These are phyloP conservation scores for Cornus suecica DNA, from an alignment of 148 eudicot genomes.

Conservation along the genomic window DNA sequence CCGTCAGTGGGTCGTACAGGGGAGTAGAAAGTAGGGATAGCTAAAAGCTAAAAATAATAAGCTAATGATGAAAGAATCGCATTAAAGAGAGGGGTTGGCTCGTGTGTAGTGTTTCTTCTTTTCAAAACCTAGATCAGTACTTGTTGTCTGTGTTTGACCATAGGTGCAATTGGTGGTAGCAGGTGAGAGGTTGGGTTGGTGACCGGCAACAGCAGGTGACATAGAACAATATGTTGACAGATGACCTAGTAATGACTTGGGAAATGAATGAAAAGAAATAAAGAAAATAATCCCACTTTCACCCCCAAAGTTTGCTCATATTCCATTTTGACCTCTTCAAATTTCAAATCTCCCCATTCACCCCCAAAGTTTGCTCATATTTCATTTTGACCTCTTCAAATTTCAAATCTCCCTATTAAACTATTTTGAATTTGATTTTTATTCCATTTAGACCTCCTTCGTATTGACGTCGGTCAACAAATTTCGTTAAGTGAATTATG, in stretches of 20 bases:
- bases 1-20: conserved; percentile 5
- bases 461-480: too few species aligned
- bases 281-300: background rate
- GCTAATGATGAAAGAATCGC: conserved; percentile 6
- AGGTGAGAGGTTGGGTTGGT: background rate
- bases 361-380: too few species aligned
- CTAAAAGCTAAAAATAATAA: conserved; percentile 4
- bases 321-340: background rate
- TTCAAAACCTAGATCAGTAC: background rate
- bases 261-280: conserved; percentile 2
- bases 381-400: background rate
- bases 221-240: background rate
- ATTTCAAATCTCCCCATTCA: too few species aligned
- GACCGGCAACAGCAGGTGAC: conserved; percentile 1
- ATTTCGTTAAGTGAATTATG: too few species aligned
- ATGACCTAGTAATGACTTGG: conserved; percentile 3
- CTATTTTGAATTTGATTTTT: too few species aligned
- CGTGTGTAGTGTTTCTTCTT: background rate
- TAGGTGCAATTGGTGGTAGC: background rate
- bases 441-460: too few species aligned
- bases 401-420: too few species aligned
- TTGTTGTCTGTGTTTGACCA: conserved; percentile 8
- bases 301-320: background rate
- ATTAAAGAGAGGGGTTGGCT: background rate
- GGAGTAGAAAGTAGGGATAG: conserved; percentile 1